Evolutionary conservation across 768 basidiomycete genomes (phyloP).

Genomic region (Rhodotorula taiwanensis): DNA sequence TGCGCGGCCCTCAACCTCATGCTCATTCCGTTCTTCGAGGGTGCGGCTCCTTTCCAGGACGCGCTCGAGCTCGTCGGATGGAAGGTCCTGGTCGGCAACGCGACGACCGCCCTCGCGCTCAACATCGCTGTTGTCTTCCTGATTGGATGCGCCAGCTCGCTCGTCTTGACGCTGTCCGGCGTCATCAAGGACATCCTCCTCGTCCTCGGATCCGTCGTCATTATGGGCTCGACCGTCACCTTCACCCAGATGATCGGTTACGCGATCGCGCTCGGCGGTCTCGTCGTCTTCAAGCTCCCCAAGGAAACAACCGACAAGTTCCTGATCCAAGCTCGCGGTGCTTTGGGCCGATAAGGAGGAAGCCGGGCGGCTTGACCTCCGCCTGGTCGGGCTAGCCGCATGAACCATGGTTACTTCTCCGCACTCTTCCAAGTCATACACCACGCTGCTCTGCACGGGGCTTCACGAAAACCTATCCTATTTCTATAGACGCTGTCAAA

Average conservation of each 20-base stretch:
- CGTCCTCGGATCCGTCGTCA: slow-evolving; percentile 78
- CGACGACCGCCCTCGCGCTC: slow-evolving; percentile 68
- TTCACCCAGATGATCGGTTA: slow-evolving; percentile 73
- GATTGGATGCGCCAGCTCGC: slow-evolving; percentile 53
- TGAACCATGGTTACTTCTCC: too few relatives aligned
- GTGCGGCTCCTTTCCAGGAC: slow-evolving; percentile 68
- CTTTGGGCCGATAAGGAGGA: slow-evolving; percentile 27
- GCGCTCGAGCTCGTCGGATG: slow-evolving; percentile 61
- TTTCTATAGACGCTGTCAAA: too few relatives aligned
- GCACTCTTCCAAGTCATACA: too few relatives aligned
- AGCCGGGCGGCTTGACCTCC: too few relatives aligned
- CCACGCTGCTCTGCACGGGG: too few relatives aligned
- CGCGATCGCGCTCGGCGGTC: slow-evolving; percentile 74
- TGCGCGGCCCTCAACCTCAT: slow-evolving; percentile 82
- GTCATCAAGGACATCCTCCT: slow-evolving; percentile 75
- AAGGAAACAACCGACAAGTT: slow-evolving; percentile 36
- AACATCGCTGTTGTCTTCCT: slow-evolving; percentile 93
- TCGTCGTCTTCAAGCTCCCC: slow-evolving; percentile 40
- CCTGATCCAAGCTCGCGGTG: slow-evolving; percentile 18
- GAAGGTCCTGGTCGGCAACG: slow-evolving; percentile 70
- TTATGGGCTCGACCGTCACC: slow-evolving; percentile 74
- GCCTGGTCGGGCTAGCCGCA: too few relatives aligned
- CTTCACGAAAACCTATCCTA: too few relatives aligned
- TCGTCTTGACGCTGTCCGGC: slow-evolving; percentile 80
- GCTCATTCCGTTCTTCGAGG: slow-evolving; percentile 86